These are phyloP conservation scores for Kwoniella europaea DNA, from an alignment of 768 basidiomycete species.

Conservation along the genomic window DNA sequence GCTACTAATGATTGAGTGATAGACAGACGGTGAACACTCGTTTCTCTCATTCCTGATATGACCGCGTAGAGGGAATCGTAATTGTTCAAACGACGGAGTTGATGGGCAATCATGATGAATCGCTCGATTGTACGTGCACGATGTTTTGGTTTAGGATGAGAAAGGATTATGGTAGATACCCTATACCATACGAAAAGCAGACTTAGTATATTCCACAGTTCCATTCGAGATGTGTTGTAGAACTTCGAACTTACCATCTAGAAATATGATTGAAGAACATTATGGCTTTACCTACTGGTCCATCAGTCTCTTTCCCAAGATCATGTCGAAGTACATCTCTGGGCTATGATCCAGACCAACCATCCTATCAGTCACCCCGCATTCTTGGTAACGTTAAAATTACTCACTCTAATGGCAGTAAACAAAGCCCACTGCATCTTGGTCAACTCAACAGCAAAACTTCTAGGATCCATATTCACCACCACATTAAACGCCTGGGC, in stretches of 20 bases:
- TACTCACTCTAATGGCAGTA: slow-evolving; percentile 72
- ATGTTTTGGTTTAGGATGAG: slow-evolving; percentile 75
- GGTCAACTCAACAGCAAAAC: slow-evolving; percentile 86
- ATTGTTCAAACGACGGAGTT: slow-evolving; percentile 82
- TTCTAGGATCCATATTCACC: slow-evolving; percentile 45
- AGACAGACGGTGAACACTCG: slow-evolving; percentile 73
- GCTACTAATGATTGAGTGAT: slow-evolving; percentile 76
- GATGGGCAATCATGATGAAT: slow-evolving; percentile 80
- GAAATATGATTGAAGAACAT: slow-evolving; percentile 80
- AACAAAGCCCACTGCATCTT: slow-evolving; percentile 73
- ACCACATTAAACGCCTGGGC: slow-evolving; percentile 9
- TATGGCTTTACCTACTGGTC: slow-evolving; percentile 76
- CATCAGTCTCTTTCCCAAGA: slow-evolving; percentile 68
- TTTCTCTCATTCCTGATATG: slow-evolving; percentile 88
- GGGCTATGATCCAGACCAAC: slow-evolving; percentile 64
- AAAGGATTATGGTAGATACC: slow-evolving; percentile 88
- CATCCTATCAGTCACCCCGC: neutral
- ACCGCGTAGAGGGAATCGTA: slow-evolving; percentile 91
- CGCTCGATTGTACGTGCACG: slow-evolving; percentile 86
- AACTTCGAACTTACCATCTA: slow-evolving; percentile 67
- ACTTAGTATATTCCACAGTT: neutral
- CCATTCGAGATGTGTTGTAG: slow-evolving; percentile 24
- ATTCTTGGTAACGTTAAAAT: neutral
- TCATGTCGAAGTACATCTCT: slow-evolving; percentile 83
- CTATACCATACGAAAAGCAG: slow-evolving; percentile 60